Evolutionary conservation across 768 basidiomycete genomes (phyloP).

Genomic region (Xerocomus spinulosus): DNA sequence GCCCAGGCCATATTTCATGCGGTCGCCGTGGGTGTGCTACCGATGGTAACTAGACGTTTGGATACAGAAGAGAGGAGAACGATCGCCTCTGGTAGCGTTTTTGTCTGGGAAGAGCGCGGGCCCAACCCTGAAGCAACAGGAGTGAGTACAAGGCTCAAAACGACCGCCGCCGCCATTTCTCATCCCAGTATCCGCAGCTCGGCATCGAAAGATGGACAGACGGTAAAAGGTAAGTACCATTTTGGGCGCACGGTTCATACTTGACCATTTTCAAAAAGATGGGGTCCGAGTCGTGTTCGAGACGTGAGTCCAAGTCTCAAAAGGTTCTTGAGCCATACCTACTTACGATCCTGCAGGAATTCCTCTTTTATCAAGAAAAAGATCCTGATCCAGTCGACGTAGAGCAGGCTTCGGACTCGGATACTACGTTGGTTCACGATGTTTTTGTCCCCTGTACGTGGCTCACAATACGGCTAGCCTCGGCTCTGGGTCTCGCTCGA

Average conservation of each 20-base stretch:
- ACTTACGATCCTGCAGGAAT: constrained; percentile 47
- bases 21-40: constrained; percentile 51
- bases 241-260: background rate
- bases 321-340: background rate
- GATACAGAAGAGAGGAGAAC: constrained; percentile 71
- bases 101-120: constrained; percentile 81
- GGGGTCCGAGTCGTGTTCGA: constrained; percentile 76
- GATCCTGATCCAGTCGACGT: constrained; percentile 47
- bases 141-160: constrained; percentile 36
- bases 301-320: constrained; percentile 46
- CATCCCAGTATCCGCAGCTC: constrained; percentile 38
- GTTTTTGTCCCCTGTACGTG: background rate
- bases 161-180: constrained; percentile 1
- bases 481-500: constrained; percentile 27
- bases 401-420: constrained; percentile 48
- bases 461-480: constrained; percentile 21
- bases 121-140: constrained; percentile 62
- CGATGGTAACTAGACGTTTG: constrained; percentile 66
- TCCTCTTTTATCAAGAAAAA: constrained; percentile 71
- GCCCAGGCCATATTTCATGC: constrained; percentile 75
- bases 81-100: constrained; percentile 69
- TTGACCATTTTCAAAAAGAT: constrained; percentile 33
- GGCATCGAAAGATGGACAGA: constrained; percentile 84
- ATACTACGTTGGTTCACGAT: constrained; percentile 39
- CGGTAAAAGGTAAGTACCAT: constrained; percentile 43